Base-by-base conservation (phyloP, 805 yeast species). In the Ogataea neopini region DNA sequence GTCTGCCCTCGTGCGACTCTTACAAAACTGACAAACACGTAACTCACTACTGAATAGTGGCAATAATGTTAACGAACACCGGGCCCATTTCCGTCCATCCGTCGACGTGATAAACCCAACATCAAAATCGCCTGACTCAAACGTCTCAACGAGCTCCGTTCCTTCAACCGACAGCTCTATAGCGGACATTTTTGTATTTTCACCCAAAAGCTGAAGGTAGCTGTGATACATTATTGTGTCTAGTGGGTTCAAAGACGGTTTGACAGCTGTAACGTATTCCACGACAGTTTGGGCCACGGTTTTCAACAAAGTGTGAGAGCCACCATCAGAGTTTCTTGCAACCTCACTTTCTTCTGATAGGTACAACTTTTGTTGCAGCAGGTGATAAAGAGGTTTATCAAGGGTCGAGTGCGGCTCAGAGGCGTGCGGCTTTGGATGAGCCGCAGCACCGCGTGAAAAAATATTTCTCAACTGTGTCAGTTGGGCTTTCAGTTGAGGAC, bases 51-150 rank as follows among this genome's bases (percentile, higher is more conserved):
- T 61, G 26, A 70, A 39, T 6, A 73, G 43, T 1, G 77, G 77
- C 13, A 71, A 50, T 25, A 71, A 48, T 1, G 74, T 69, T 4
- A 66, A 54, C 11, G 66, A 52, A 52, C 77, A 73, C 22, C 73
- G 54, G 29, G 57, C 61, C 76, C 76, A 73, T 2, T 40, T 25
- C 40, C 69, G 68, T 13, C 60, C 63, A 15, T 64, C 61, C n/a
- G 44, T 41, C 4, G 62, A 59, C 4, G 45, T 43, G 11, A 59
- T 53, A 6, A 47, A 29, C 8, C 41, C 43, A 1, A 38, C 25
- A n/a, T 51, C 49, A 23, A 52, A 49, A 3, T 33, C 36, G 3
- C 18, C 30, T n/a, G 42, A 15, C 2, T 32, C 40, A 41, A 58
- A 56, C 6, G 50, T 32, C 29, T 56, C 58, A 2, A 41, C 34